These are phyloP conservation scores for Trichoderma gracile DNA, from an alignment of 2,329 filamentous ascomycete species.

Conservation along the genomic window DNA sequence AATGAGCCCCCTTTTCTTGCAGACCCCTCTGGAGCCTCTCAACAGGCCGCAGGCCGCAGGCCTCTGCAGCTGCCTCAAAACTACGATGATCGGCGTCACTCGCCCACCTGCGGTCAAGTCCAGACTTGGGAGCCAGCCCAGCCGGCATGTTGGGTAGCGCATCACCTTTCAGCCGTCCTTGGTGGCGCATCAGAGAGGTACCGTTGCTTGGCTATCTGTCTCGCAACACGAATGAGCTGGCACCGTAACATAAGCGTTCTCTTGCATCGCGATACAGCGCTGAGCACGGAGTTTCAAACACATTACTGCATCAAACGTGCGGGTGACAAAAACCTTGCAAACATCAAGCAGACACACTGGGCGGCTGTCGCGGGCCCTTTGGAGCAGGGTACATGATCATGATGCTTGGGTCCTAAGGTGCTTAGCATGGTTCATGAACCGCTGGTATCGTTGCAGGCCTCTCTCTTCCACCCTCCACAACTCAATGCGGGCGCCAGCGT, in stretches of 20 bases:
- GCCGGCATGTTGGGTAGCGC: not conserved
- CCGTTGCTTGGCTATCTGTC: not conserved
- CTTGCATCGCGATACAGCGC: not conserved
- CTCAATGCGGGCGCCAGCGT: conserved; percentile 18
- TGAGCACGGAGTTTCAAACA: not conserved
- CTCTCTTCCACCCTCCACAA: not conserved
- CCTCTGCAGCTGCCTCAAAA: not conserved
- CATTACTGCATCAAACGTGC: not conserved
- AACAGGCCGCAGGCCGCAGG: not conserved
- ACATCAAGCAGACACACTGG: not conserved
- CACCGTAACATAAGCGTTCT: conserved; percentile 6
- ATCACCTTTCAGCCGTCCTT: conserved; percentile 2
- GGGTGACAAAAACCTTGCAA: no score
- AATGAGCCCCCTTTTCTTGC: conserved; percentile 17
- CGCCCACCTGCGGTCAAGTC: conserved; percentile 15
- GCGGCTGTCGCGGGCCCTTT: not conserved
- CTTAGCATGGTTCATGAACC: conserved; percentile 12
- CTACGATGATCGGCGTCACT: conserved; percentile 20
- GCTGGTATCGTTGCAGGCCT: not conserved
- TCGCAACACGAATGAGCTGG: conserved; percentile 1
- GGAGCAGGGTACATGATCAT: conserved; percentile 17
- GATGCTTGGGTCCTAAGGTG: not conserved
- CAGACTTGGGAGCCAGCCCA: conserved; percentile 8
- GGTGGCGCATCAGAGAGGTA: conserved; percentile 4
- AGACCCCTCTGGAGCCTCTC: not conserved